These are phyloP conservation scores for Colletotrichum tropicicola DNA, from an alignment of 2,329 filamentous ascomycete genomes.

Conservation along the genomic window DNA sequence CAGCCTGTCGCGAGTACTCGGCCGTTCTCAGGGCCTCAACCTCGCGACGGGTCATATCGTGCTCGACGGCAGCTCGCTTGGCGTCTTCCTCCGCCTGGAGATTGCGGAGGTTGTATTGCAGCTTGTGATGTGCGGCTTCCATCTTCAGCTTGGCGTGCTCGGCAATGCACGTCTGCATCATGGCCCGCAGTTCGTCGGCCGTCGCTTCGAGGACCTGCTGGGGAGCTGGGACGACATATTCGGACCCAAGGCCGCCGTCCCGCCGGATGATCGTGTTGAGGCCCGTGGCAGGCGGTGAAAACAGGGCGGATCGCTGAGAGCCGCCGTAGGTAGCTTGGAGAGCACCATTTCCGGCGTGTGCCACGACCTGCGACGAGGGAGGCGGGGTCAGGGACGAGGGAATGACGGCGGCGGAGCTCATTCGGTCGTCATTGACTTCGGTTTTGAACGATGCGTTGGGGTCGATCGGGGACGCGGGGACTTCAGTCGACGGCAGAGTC, in stretches of 20 bases:
- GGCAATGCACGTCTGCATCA: conserved; percentile 63
- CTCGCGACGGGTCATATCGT: conserved; percentile 89
- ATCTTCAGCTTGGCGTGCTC: conserved; percentile 75
- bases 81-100: conserved; percentile 87
- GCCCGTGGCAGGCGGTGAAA: conserved; percentile 63
- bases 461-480: conserved; percentile 61
- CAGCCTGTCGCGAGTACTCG: conserved; percentile 73
- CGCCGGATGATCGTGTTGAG: conserved; percentile 41
- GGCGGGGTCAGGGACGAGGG: conserved; percentile 68
- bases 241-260: conserved; percentile 35
- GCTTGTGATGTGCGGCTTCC: conserved; percentile 87
- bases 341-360: conserved; percentile 38
- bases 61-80: conserved; percentile 88
- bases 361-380: conserved; percentile 60
- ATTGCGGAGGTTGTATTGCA: conserved; percentile 86
- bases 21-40: conserved; percentile 83
- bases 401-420: conserved; percentile 54
- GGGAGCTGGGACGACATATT: conserved; percentile 57
- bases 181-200: conserved; percentile 63
- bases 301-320: conserved; percentile 57
- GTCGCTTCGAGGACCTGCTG: conserved; percentile 62
- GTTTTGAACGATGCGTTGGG: conserved; percentile 58
- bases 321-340: conserved; percentile 41
- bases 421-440: conserved; percentile 57
- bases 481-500: conserved; percentile 67